Conservation (phyloP, 345 rosid species). For the Cardamine resedifolia region DNA sequence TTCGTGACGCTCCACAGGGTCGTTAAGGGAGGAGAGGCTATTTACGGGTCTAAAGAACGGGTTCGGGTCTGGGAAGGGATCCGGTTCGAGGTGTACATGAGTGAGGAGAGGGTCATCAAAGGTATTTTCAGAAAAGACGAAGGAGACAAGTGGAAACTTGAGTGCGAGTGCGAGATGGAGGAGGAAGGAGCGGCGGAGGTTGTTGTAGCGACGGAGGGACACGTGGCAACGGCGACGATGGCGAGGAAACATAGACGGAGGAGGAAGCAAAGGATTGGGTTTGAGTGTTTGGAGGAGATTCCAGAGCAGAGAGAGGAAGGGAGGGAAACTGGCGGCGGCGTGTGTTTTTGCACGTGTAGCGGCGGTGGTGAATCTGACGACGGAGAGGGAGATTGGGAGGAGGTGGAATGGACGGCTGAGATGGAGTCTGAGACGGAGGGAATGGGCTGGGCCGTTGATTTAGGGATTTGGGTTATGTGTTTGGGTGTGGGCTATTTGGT, state of each 20-base stretch:
- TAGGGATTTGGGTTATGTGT: conserved; percentile 82
- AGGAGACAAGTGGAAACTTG: conserved; percentile 52
- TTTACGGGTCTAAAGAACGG: conserved; percentile 63
- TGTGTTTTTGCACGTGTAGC: conserved; percentile 43
- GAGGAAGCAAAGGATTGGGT: conserved; percentile 30
- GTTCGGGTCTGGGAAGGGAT: conserved; percentile 59
- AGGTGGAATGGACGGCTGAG: conserved; percentile 38
- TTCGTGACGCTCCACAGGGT: conserved; percentile 65
- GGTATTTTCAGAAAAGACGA: conserved; percentile 58
- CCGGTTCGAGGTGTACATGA: conserved; percentile 65
- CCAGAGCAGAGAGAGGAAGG: conserved; percentile 65
- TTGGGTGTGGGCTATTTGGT: conserved; percentile 74
- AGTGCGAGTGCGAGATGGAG: conserved; percentile 58
- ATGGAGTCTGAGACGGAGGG: conserved; percentile 52
- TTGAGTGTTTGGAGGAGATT: conserved; percentile 60
- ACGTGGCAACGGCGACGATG: conserved; percentile 41
- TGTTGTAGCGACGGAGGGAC: conserved; percentile 65
- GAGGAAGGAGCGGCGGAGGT: conserved; percentile 38
- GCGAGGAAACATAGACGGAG: conserved; percentile 46
- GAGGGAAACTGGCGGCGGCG: conserved; percentile 42
- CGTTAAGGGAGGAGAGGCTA: conserved; percentile 40
- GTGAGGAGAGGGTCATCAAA: conserved; percentile 60
- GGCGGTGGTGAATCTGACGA: conserved; percentile 35
- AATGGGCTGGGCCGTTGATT: conserved; percentile 75
- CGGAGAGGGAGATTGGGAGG: conserved; percentile 33